Percentiles rank a stretch among this genome's conserved stretches.
phyloP scores from a whole-genome alignment of 805 yeast species.

The Debaryomyces maramus region DNA sequence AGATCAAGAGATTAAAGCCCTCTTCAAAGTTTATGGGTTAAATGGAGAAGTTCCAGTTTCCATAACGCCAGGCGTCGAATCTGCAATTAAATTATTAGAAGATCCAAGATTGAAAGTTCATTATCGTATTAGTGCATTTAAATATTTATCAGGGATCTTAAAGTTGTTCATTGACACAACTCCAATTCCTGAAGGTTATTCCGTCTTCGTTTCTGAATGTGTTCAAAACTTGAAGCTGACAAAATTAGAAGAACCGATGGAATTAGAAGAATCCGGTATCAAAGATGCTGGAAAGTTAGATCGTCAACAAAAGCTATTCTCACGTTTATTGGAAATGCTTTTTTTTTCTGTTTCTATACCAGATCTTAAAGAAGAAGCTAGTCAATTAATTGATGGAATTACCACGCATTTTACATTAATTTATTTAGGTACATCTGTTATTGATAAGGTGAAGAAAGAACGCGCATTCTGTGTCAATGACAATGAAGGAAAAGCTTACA shows the following conservation, averaged over 20 bases:
- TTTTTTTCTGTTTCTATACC: conserved; percentile 76
- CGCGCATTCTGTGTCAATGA: conserved; percentile 74
- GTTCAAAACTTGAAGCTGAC: conserved; percentile 46
- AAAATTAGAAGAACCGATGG: conserved; percentile 29
- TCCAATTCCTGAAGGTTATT: conserved; percentile 46
- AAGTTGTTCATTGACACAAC: conserved; percentile 64
- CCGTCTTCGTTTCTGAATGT: conserved; percentile 48
- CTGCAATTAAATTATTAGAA: conserved; percentile 74
- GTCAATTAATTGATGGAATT: conserved; percentile 57
- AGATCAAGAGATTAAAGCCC: conserved; percentile 71
- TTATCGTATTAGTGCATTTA: conserved; percentile 76
- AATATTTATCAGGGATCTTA: conserved; percentile 64
- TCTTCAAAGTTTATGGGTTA: conserved; percentile 71
- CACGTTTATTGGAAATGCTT: conserved; percentile 64
- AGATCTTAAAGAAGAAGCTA: conserved; percentile 70
- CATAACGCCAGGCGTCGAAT: conserved; percentile 76
- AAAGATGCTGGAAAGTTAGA: conserved; percentile 51
- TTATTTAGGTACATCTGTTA: conserved; percentile 71
- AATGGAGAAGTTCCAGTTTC: conserved; percentile 61
- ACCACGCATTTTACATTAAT: conserved; percentile 78
- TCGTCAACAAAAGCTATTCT: conserved; percentile 64
- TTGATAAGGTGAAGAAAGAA: conserved; percentile 65
- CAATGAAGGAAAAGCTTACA: conserved; percentile 70
- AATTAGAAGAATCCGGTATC: conserved; percentile 43
- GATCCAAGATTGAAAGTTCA: conserved; percentile 62